Conservation (phyloP, 108 stramenopile genomes). For the Epipyxis sp. region DNA sequence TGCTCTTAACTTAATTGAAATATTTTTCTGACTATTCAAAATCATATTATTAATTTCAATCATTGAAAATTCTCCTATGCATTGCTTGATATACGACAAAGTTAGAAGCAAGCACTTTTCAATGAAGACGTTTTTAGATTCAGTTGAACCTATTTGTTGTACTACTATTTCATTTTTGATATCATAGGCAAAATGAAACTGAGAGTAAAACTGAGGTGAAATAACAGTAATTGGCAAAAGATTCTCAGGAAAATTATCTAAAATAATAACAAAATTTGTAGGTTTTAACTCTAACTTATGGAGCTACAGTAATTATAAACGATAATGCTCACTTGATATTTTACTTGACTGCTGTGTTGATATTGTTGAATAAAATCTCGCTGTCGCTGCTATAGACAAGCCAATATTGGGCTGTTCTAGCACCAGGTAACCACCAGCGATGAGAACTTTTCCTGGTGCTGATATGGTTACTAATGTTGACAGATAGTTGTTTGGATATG, state of each 20-base stretch:
- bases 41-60: no score
- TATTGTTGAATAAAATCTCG: slow-evolving; percentile 74
- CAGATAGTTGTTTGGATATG: no score
- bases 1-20: slow-evolving; percentile 75
- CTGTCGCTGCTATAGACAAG: slow-evolving; percentile 70
- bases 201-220: no score
- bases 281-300: slow-evolving; percentile 31
- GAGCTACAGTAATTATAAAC: slow-evolving; percentile 38
- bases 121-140: slow-evolving; percentile 62
- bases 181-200: no score
- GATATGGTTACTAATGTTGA: slow-evolving; percentile 10
- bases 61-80: no score
- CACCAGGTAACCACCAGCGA: slow-evolving; percentile 90
- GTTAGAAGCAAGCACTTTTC: slow-evolving; percentile 71
- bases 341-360: slow-evolving; percentile 44
- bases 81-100: no score
- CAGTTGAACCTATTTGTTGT: slow-evolving; percentile 32
- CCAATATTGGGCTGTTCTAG: slow-evolving; percentile 80
- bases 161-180: no score
- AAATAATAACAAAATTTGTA: slow-evolving; percentile 35
- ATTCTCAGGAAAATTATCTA: slow-evolving; percentile 32
- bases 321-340: slow-evolving; percentile 47
- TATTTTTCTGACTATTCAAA: no score
- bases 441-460: slow-evolving; percentile 78
- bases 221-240: slow-evolving; percentile 18